phyloP scores from a whole-genome alignment of 169 alveolate species.

The Cytauxzoon felis region DNA sequence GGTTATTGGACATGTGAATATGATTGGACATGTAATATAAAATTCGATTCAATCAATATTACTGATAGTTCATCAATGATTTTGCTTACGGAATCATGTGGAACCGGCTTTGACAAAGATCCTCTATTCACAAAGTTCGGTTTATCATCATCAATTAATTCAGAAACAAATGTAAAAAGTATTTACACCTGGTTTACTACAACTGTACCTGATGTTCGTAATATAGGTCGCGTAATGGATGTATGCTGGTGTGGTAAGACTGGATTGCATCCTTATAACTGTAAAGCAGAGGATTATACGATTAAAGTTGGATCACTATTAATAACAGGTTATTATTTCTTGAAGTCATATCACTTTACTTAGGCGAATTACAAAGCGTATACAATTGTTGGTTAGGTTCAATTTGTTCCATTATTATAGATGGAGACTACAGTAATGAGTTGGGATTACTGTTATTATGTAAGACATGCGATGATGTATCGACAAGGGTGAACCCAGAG shows the following conservation, averaged over 20 bases:
- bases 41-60: background rate
- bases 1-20: too few relatives aligned
- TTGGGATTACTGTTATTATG: conserved; percentile 1
- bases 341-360: background rate
- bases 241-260: conserved; percentile 11
- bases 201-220: background rate
- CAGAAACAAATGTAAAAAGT: too few relatives aligned
- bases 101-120: background rate
- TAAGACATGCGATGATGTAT: conserved; percentile 1
- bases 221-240: background rate
- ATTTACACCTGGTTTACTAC: background rate
- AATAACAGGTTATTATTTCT: conserved; percentile 1
- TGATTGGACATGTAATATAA: background rate
- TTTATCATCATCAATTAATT: background rate
- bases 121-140: background rate
- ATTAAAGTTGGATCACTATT: conserved; percentile 13
- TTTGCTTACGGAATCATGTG: background rate
- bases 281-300: background rate
- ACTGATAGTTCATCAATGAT: background rate
- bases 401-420: background rate
- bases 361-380: background rate
- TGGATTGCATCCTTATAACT: background rate
- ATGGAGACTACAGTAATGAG: background rate
- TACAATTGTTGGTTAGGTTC: conserved; percentile 23
- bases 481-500: conserved; percentile 2